phyloP scores from a whole-genome alignment of 2,329 filamentous ascomycete species.

The Fusarium sp. region DNA sequence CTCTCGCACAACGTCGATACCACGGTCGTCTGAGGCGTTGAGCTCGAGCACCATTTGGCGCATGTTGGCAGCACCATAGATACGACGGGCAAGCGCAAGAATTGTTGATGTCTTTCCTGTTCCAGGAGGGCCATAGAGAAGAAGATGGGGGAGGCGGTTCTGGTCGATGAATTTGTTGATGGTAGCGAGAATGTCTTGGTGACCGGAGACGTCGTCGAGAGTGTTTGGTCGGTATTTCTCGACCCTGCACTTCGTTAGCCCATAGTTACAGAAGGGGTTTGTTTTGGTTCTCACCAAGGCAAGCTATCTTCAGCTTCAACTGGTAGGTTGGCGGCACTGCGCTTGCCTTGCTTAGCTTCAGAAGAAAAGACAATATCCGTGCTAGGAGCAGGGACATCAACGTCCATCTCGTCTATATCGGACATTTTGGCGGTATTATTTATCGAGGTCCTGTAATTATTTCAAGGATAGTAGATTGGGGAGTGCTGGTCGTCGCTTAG shows the following conservation, averaged over 20 bases:
- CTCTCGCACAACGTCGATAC: slow-evolving; percentile 97
- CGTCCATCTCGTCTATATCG: slow-evolving; percentile 71
- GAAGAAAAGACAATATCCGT: slow-evolving; percentile 76
- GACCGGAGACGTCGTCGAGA: slow-evolving; percentile 91
- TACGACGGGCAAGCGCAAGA: slow-evolving; percentile 88
- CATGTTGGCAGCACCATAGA: slow-evolving; percentile 93
- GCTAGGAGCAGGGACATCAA: slow-evolving; percentile 62
- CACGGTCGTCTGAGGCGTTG: slow-evolving; percentile 96
- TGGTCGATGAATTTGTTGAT: slow-evolving; percentile 98
- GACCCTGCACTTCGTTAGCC: slow-evolving; percentile 68
- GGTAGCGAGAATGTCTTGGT: slow-evolving; percentile 96
- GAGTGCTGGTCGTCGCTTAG: slow-evolving; percentile 8
- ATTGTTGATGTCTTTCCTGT: slow-evolving; percentile 98
- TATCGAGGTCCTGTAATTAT: background rate
- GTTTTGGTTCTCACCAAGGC: slow-evolving; percentile 74
- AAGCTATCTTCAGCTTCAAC: slow-evolving; percentile 93
- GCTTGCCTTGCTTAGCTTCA: slow-evolving; percentile 86
- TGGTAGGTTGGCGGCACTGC: slow-evolving; percentile 90
- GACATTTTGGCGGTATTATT: slow-evolving; percentile 59
- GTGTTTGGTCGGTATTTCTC: slow-evolving; percentile 95
- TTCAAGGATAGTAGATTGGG: background rate
- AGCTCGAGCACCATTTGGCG: slow-evolving; percentile 98
- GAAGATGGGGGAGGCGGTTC: slow-evolving; percentile 92
- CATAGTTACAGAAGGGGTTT: background rate
- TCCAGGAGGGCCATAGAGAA: slow-evolving; percentile 95